These are phyloP conservation scores for Paramarasmius palmivorus DNA, from an alignment of 1,284 basidiomycete species.

Conservation along the genomic window DNA sequence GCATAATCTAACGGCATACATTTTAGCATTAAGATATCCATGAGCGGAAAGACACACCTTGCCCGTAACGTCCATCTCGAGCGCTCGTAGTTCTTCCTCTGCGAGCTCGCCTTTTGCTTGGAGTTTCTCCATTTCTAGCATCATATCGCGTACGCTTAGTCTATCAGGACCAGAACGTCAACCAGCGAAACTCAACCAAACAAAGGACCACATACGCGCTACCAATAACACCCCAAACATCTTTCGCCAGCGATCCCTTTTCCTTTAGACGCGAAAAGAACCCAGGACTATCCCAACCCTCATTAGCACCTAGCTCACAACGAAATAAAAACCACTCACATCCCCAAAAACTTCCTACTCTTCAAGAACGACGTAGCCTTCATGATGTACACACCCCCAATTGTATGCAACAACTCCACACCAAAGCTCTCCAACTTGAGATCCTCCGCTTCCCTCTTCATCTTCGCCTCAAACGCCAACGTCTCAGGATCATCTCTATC, in stretches of 20 bases:
- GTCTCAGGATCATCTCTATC: conserved; percentile 87
- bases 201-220: conserved; percentile 66
- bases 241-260: conserved; percentile 90
- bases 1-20: conserved; percentile 63
- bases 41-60: conserved; percentile 50
- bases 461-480: conserved; percentile 71
- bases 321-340: conserved; percentile 47
- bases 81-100: conserved; percentile 81
- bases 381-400: conserved; percentile 89
- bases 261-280: conserved; percentile 96
- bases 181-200: neutral
- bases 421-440: conserved; percentile 98
- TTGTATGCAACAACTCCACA: conserved; percentile 88
- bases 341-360: conserved; percentile 86
- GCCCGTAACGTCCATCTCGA: conserved; percentile 94
- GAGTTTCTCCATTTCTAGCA: conserved; percentile 86
- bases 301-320: conserved; percentile 1
- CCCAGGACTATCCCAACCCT: conserved; percentile 63
- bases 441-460: conserved; percentile 90
- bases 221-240: conserved; percentile 91
- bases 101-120: conserved; percentile 86
- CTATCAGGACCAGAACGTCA: conserved; percentile 32
- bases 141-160: conserved; percentile 68
- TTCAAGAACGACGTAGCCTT: conserved; percentile 94
- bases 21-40: conserved; percentile 6